Percentiles rank a stretch among this genome's conserved stretches.
These are phyloP conservation scores for Mortierella sp. DNA, from an alignment of 371 early-diverging fungal genomes.

Conservation along the genomic window DNA sequence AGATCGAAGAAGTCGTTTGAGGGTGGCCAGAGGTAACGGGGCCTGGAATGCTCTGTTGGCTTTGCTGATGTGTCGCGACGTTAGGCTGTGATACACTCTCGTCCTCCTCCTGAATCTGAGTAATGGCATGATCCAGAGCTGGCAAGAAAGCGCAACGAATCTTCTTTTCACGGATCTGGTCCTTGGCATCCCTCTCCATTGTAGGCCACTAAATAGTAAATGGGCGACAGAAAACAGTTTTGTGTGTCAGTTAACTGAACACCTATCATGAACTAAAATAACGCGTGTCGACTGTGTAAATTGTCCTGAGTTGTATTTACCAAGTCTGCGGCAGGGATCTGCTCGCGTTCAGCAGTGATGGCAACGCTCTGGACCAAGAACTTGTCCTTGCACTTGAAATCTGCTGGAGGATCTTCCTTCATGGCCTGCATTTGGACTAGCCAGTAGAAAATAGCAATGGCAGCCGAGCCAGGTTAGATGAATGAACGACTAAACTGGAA, in stretches of 20 bases:
- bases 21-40: neutral
- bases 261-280: neutral
- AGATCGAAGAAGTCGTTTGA: conserved; percentile 7
- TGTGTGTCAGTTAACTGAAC: neutral
- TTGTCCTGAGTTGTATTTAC: conserved; percentile 43
- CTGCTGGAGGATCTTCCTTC: conserved; percentile 84
- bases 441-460: neutral
- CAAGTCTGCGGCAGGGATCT: conserved; percentile 57
- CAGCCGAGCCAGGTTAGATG: neutral
- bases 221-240: neutral
- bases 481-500: neutral
- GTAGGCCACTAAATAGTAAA: conserved; percentile 63
- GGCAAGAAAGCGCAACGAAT: conserved; percentile 68
- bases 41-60: neutral
- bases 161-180: conserved; percentile 69
- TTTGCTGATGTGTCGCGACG: neutral
- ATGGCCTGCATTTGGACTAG: conserved; percentile 89
- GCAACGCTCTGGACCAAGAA: conserved; percentile 92
- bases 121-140: conserved; percentile 28
- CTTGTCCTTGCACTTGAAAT: conserved; percentile 92
- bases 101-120: conserved; percentile 34
- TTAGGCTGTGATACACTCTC: conserved; percentile 6
- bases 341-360: conserved; percentile 66
- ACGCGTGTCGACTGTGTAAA: neutral
- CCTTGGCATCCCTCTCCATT: conserved; percentile 62